These are phyloP conservation scores for Amoebophrya sp. DNA, from an alignment of 169 alveolate species.

Conservation along the genomic window DNA sequence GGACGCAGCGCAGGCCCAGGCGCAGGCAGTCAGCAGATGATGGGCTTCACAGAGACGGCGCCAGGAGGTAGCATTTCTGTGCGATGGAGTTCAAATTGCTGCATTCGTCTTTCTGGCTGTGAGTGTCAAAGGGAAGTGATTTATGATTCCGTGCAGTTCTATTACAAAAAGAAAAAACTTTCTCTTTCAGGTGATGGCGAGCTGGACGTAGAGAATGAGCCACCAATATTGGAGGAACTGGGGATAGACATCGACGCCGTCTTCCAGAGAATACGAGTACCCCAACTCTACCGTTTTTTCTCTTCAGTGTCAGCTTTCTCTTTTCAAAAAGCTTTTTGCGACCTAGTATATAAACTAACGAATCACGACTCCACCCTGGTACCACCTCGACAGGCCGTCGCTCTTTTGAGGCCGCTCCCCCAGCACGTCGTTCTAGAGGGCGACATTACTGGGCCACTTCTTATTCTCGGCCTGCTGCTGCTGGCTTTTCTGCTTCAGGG, in stretches of 20 bases:
- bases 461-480: not conserved
- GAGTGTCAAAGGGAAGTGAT: too few species aligned
- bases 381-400: slow-evolving; percentile 7
- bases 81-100: not conserved
- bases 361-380: too few species aligned
- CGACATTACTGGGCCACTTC: not conserved
- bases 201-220: not conserved
- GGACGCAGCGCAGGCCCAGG: not conserved
- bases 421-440: not conserved
- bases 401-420: not conserved
- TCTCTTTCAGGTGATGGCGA: not conserved
- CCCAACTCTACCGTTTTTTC: not conserved
- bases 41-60: not conserved
- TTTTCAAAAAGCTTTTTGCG: too few species aligned
- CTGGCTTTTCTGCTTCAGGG: not conserved
- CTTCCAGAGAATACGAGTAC: not conserved
- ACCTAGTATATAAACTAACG: too few species aligned
- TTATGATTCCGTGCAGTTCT: too few species aligned
- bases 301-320: too few species aligned
- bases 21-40: not conserved
- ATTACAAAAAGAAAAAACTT: too few species aligned
- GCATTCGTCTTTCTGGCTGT: not conserved
- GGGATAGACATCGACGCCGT: not conserved
- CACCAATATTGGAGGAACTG: not conserved
- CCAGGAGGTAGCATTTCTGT: not conserved